Conservation (phyloP, 2,329 filamentous ascomycete species). For the Pseudocercospora macadamiae region DNA sequence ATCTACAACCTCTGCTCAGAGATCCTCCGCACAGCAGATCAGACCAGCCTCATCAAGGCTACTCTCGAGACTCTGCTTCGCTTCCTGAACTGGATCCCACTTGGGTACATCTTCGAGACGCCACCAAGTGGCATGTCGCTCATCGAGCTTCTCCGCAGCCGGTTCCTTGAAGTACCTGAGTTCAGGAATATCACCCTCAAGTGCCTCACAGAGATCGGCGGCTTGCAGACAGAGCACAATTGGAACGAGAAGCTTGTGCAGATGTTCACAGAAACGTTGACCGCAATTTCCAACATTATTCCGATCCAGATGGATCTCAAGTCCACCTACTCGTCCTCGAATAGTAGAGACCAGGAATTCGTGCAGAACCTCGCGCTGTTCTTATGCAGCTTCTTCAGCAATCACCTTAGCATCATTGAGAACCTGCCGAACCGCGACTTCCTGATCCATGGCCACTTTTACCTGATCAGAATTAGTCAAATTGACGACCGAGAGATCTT, state of each 20-base stretch:
- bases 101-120: conserved; percentile 99
- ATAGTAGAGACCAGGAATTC: conserved; percentile 93
- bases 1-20: conserved; percentile 98
- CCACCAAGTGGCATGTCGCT: conserved; percentile 63
- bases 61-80: conserved; percentile 93
- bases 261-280: conserved; percentile 98
- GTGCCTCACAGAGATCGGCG: conserved; percentile 94
- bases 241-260: conserved; percentile 96
- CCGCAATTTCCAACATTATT: conserved; percentile 89
- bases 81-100: conserved; percentile 98
- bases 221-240: conserved; percentile 80
- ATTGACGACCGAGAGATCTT: conserved; percentile 99
- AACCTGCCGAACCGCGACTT: conserved; percentile 94
- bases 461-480: conserved; percentile 96
- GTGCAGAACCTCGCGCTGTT: conserved; percentile 96
- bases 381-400: conserved; percentile 94
- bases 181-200: conserved; percentile 97
- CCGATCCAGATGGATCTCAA: conserved; percentile 89
- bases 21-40: conserved; percentile 85
- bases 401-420: conserved; percentile 91
- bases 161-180: conserved; percentile 90
- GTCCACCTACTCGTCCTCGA: conserved; percentile 86
- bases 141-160: conserved; percentile 89
- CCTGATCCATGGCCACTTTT: conserved; percentile 94
- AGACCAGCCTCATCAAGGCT: conserved; percentile 89